These are phyloP conservation scores for Eimeria mitis DNA, from an alignment of 169 alveolate genomes.

Conservation along the genomic window DNA sequence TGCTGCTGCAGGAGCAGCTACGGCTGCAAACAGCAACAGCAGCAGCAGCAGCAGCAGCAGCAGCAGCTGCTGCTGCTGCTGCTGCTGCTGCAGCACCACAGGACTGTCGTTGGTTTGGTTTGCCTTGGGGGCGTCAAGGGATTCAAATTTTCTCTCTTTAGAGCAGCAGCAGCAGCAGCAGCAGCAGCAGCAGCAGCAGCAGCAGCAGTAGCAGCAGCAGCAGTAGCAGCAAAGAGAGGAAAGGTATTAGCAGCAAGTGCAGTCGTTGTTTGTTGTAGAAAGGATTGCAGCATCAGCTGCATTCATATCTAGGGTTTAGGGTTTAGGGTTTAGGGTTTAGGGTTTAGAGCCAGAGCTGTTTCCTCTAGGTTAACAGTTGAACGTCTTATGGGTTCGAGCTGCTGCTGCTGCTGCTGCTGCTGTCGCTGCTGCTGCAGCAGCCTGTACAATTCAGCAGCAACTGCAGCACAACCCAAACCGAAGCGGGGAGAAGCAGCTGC, in stretches of 20 bases:
- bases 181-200: constrained; percentile 7
- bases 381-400: not conserved
- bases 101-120: not conserved
- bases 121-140: not conserved
- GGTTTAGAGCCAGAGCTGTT: not conserved
- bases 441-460: constrained; percentile 11
- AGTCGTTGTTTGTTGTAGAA: not conserved
- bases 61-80: not conserved
- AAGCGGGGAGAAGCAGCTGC: constrained; percentile 37
- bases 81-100: not conserved
- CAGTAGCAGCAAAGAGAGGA: not conserved
- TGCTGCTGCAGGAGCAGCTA: not conserved
- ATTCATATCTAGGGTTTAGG: not conserved
- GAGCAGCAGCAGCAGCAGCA: not conserved
- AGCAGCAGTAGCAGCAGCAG: not conserved
- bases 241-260: not conserved
- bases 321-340: too few species aligned
- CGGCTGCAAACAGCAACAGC: not conserved
- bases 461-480: constrained; percentile 13
- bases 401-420: constrained; percentile 43
- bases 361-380: not conserved
- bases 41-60: not conserved
- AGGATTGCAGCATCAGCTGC: not conserved
- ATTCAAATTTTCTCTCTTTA: not conserved
- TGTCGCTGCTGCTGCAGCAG: constrained; percentile 39